Evolutionary conservation across 1,284 basidiomycete species (phyloP).

Genomic region (Inonotus obliquus): DNA sequence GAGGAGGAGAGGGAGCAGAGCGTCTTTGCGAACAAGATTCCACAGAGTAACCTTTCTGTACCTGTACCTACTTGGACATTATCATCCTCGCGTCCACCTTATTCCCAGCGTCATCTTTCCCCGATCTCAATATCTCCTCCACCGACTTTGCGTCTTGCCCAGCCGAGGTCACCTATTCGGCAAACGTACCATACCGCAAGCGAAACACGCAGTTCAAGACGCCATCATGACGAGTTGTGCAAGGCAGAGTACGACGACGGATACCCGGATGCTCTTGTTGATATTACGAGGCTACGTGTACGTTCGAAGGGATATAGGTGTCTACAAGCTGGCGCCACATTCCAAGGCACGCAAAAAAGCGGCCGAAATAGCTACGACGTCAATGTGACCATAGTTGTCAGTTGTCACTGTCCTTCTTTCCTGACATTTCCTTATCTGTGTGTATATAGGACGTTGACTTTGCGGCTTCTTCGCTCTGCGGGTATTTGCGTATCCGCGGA

Average conservation of each 20-base stretch:
- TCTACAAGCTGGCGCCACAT: constrained; percentile 75
- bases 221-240: neutral
- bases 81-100: neutral
- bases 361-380: constrained; percentile 85
- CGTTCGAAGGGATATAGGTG: constrained; percentile 74
- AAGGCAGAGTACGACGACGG: constrained; percentile 12
- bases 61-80: neutral
- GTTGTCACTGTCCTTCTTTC: constrained; percentile 28
- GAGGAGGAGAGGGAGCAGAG: neutral
- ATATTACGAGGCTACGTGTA: constrained; percentile 72
- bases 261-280: constrained; percentile 53
- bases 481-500: constrained; percentile 85
- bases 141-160: neutral
- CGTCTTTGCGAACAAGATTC: neutral
- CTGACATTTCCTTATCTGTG: neutral
- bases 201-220: neutral
- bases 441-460: constrained; percentile 73
- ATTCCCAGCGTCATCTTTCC: constrained; percentile 4
- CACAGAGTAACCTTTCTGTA: neutral
- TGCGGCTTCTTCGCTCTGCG: constrained; percentile 72
- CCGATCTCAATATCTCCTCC: constrained; percentile 1
- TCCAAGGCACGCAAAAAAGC: constrained; percentile 78
- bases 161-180: constrained; percentile 9
- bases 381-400: constrained; percentile 73
- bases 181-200: constrained; percentile 18